Percentiles rank a stretch among this genome's conserved stretches.
phyloP scores from a whole-genome alignment of 2,329 filamentous ascomycete species.

The Aureobasidium leucospermi region DNA sequence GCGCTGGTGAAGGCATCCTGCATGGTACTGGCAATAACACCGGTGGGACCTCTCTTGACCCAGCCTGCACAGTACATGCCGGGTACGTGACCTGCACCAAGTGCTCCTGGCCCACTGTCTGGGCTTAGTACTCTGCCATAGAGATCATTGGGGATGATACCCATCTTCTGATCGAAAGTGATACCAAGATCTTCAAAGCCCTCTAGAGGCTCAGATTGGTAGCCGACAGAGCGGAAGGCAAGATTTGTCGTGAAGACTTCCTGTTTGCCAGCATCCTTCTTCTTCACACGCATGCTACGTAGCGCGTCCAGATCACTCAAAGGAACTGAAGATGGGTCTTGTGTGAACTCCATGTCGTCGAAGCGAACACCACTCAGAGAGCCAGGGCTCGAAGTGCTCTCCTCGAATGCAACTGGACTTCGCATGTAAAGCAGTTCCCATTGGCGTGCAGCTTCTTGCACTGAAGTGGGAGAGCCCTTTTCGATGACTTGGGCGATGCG shows the following conservation, averaged over 20 bases:
- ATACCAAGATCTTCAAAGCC: constrained; percentile 69
- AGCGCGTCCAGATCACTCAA: constrained; percentile 11
- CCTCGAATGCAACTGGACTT: constrained; percentile 64
- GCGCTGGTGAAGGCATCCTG: constrained; percentile 85
- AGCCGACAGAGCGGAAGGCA: constrained; percentile 92
- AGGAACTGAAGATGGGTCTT: constrained; percentile 35
- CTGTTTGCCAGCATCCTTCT: background rate
- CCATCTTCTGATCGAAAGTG: constrained; percentile 65
- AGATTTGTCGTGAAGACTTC: constrained; percentile 53
- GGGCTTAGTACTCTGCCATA: constrained; percentile 60
- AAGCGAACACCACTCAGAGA: constrained; percentile 62
- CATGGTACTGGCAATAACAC: constrained; percentile 95
- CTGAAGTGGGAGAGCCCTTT: constrained; percentile 58
- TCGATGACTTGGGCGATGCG: constrained; percentile 73
- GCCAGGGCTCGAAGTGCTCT: constrained; percentile 37
- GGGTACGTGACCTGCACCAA: constrained; percentile 47
- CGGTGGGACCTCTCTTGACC: constrained; percentile 91
- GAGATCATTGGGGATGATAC: constrained; percentile 76
- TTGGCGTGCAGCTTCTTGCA: constrained; percentile 49
- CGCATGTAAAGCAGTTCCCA: constrained; percentile 85
- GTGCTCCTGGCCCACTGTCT: constrained; percentile 31
- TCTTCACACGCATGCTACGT: constrained; percentile 13
- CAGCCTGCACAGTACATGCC: constrained; percentile 91
- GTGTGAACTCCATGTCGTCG: constrained; percentile 39
- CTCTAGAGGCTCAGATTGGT: constrained; percentile 70